phyloP scores from a whole-genome alignment of 192 early-diverging fungal genomes.

The Borealophlyctis nickersoniae region DNA sequence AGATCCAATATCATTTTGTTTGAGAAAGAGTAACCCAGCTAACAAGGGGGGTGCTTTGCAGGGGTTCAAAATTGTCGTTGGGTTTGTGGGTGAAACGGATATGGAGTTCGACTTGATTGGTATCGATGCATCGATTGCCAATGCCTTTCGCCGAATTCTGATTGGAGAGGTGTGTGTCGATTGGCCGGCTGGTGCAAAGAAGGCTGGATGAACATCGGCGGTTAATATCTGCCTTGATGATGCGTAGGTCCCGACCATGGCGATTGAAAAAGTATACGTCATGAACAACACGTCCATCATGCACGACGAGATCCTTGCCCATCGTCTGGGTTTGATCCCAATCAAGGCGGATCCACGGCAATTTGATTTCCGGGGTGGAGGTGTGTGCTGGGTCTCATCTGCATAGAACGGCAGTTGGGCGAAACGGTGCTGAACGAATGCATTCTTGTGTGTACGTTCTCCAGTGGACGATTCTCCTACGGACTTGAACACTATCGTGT shows the following conservation, averaged over 20 bases:
- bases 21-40: no score
- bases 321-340: slow-evolving; percentile 89
- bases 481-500: slow-evolving; percentile 91
- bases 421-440: neutral
- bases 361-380: slow-evolving; percentile 70
- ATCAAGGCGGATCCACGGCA: slow-evolving; percentile 78
- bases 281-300: slow-evolving; percentile 88
- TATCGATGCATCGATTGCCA: slow-evolving; percentile 88
- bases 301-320: slow-evolving; percentile 90
- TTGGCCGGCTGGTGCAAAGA: neutral
- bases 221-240: neutral
- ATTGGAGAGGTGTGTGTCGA: slow-evolving; percentile 73
- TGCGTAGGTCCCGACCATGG: slow-evolving; percentile 86
- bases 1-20: no score
- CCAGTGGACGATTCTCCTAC: slow-evolving; percentile 72
- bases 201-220: neutral
- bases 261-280: slow-evolving; percentile 90
- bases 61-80: slow-evolving; percentile 73
- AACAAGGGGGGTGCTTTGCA: neutral
- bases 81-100: slow-evolving; percentile 58
- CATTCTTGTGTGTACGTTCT: neutral
- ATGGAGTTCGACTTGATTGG: slow-evolving; percentile 98
- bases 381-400: neutral
- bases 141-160: slow-evolving; percentile 88
- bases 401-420: neutral